A percentile compares a stretch with the other conserved stretches of the same genome.
These are phyloP conservation scores for Zangia roseola DNA, from an alignment of 768 basidiomycete species.

Conservation along the genomic window DNA sequence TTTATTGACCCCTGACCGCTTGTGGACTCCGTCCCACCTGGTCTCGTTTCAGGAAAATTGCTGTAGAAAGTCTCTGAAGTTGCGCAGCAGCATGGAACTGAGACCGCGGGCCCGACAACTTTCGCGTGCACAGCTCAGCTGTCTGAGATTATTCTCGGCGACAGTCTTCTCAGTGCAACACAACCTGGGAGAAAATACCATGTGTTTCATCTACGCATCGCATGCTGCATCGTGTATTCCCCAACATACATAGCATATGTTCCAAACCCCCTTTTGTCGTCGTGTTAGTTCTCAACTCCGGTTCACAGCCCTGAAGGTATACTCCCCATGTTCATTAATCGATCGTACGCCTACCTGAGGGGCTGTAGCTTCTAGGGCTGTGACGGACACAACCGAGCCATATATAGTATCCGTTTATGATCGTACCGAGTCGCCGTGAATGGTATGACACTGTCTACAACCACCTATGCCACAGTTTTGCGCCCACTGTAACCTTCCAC, in stretches of 20 bases:
- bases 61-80: too few species aligned
- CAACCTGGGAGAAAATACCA: neutral
- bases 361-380: slow-evolving; percentile 16
- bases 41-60: too few species aligned
- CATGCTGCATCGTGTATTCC: too few species aligned
- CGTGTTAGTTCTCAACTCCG: slow-evolving; percentile 6
- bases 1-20: slow-evolving; percentile 4
- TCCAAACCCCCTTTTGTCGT: neutral
- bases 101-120: too few species aligned
- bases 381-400: slow-evolving; percentile 14
- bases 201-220: neutral
- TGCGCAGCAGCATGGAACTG: too few species aligned
- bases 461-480: slow-evolving; percentile 23
- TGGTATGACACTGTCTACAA: neutral
- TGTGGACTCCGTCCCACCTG: too few species aligned
- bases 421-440: slow-evolving; percentile 11
- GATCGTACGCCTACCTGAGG: slow-evolving; percentile 4
- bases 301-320: slow-evolving; percentile 17
- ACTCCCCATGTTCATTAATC: slow-evolving; percentile 22
- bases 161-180: neutral
- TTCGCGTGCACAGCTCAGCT: too few species aligned
- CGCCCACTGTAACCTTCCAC: slow-evolving; percentile 18
- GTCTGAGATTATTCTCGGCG: too few species aligned
- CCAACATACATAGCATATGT: neutral
- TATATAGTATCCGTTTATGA: slow-evolving; percentile 3